A percentile compares a stretch with the other conserved stretches of the same genome.
These are phyloP conservation scores for Pythium aquatile DNA, from an alignment of 352 stramenopile genomes.

Conservation along the genomic window DNA sequence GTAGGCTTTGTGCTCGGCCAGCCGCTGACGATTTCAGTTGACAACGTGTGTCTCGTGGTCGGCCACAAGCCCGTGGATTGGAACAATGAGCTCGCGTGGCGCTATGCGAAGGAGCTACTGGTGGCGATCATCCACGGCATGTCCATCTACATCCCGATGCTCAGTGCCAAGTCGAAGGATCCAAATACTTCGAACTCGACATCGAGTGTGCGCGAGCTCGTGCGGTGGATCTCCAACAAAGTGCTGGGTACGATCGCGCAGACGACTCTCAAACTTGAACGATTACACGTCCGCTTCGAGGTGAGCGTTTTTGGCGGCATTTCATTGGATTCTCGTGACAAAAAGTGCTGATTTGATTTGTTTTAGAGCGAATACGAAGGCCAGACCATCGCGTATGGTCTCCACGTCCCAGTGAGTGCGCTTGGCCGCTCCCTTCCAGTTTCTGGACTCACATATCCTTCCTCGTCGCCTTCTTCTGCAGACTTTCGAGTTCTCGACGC, in stretches of 20 bases:
- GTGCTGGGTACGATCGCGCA: constrained; percentile 46
- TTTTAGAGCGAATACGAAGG: constrained; percentile 45
- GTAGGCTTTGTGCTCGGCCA: constrained; percentile 55
- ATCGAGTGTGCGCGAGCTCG: neutral
- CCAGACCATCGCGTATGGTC: constrained; percentile 49
- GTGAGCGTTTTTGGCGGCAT: constrained; percentile 22
- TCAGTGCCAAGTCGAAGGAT: neutral
- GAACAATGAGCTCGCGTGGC: constrained; percentile 64
- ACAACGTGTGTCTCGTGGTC: constrained; percentile 64
- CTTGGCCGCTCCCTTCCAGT: neutral
- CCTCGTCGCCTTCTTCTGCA: constrained; percentile 14
- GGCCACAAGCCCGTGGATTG: constrained; percentile 54
- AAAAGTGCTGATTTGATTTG: neutral
- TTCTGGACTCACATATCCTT: neutral
- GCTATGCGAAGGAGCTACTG: constrained; percentile 67
- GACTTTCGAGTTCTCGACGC: constrained; percentile 53
- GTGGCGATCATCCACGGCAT: constrained; percentile 58
- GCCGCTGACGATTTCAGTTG: constrained; percentile 48
- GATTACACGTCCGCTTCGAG: constrained; percentile 68
- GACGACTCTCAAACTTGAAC: constrained; percentile 62
- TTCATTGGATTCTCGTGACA: no score
- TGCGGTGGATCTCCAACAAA: constrained; percentile 49
- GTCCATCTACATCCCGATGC: neutral
- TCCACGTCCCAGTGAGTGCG: constrained; percentile 47
- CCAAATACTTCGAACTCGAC: neutral